Base-by-base conservation (phyloP, 192 early-diverging fungal genomes). In the Backusella circina region DNA sequence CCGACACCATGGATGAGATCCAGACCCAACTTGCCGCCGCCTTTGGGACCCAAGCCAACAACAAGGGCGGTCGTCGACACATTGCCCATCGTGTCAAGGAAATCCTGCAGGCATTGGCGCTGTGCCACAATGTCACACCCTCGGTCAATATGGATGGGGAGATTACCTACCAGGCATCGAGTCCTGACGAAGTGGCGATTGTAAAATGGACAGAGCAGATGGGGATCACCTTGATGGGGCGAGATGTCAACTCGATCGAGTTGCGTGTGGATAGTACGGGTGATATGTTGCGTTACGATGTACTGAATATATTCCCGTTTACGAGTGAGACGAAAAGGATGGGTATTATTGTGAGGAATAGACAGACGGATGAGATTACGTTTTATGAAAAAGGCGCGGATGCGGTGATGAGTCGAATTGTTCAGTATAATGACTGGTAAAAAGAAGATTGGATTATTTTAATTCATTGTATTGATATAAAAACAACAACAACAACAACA, bases 351-450 rank as follows among this genome's bases (percentile, higher is more conserved):
- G 87, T 98, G 47, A 84, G 86, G 16, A 92, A 96, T 69, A 75
- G 81, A 54, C 69, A 78, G 5, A 89, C 89, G 0, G 85, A 89
- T n/a, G 95, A 97, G 67, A 94, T 98, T 65, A 86, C 83, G 10
- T 99, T 99, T 81, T 93, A 93, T 74, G 90, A 96, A 80, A 99
- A 99, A 85, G 97, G 97, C 18, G 97, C 97, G 0, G 96, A 97
- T 85, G 85, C 89, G 0, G 93, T 99, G 1, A 97, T 97, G 96
- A 77, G 87, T 71, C 85, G 85, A 65, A 95, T 97, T 79, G 95
- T 97, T 33, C 89, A 93, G 79, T 92, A 93, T 78, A 97, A 95
- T 83, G 95, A 97, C 79, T 97, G 97, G 97, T 75, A 72, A 66
- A 23, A 47, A 47, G 16, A 18, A 47, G 16, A 47, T 1, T 3